Conservation (phyloP, 2,329 filamentous ascomycete genomes). For the Coniella lustricola region DNA sequence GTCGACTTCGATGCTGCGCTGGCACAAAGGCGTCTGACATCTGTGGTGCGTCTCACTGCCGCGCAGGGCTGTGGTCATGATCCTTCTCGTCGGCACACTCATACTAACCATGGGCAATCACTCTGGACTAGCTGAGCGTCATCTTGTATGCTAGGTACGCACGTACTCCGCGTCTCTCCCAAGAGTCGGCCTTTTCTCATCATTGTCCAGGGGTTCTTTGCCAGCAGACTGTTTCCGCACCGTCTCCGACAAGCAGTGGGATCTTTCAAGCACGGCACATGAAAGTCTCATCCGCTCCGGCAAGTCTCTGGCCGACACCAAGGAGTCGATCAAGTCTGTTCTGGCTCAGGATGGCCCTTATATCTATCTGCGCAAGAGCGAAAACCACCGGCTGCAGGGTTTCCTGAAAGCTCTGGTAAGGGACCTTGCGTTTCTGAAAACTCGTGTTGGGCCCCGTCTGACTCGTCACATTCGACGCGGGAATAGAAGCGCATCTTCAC, state of each 20-base stretch:
- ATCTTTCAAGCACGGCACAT: background rate
- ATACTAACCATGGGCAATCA: background rate
- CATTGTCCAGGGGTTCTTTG: background rate
- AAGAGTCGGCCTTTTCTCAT: background rate
- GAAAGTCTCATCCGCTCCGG: conserved; percentile 1
- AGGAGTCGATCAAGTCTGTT: background rate
- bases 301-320: background rate
- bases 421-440: too few species aligned
- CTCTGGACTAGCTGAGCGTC: background rate
- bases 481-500: background rate
- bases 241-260: background rate
- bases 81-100: background rate
- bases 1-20: background rate
- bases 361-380: conserved; percentile 1
- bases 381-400: background rate
- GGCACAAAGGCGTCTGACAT: conserved; percentile 1
- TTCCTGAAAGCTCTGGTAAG: conserved; percentile 5
- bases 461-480: background rate
- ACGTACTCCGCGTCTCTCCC: too few species aligned
- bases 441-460: background rate
- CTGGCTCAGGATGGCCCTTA: background rate
- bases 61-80: background rate
- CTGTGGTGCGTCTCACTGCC: background rate
- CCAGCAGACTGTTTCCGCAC: conserved; percentile 5
- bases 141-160: conserved; percentile 7